These are phyloP conservation scores for Podila minutissima DNA, from an alignment of 192 early-diverging fungal genomes.

Conservation along the genomic window DNA sequence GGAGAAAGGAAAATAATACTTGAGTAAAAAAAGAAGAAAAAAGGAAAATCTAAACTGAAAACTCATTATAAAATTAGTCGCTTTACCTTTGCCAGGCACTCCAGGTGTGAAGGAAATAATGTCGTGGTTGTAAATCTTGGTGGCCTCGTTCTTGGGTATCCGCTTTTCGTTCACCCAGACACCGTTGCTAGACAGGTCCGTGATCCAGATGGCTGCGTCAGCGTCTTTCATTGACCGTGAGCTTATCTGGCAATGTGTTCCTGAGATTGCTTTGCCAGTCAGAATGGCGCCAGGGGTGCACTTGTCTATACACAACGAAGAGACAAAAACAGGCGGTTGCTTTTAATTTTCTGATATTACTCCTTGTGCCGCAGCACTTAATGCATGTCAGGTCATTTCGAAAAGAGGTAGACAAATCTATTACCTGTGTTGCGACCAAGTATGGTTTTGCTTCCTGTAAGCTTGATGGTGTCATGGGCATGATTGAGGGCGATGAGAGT, in stretches of 20 bases:
- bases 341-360: no score
- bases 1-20: neutral
- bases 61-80: no score
- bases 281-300: constrained; percentile 32
- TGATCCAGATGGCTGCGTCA: constrained; percentile 28
- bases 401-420: neutral
- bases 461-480: neutral
- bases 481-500: constrained; percentile 9
- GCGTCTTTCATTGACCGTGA: constrained; percentile 24
- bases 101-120: constrained; percentile 24
- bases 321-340: neutral
- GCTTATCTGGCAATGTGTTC: constrained; percentile 21
- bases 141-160: constrained; percentile 17
- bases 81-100: constrained; percentile 6
- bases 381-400: neutral
- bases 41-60: neutral
- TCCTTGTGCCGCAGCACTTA: no score
- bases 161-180: constrained; percentile 36
- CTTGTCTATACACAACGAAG: constrained; percentile 2
- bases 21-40: neutral
- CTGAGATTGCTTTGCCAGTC: neutral
- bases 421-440: constrained; percentile 21
- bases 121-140: constrained; percentile 23
- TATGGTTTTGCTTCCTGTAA: constrained; percentile 16
- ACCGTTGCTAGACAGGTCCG: constrained; percentile 36